Conservation (phyloP, 176 grass and related monocot genomes). For the Eremochloa ophiuroides region DNA sequence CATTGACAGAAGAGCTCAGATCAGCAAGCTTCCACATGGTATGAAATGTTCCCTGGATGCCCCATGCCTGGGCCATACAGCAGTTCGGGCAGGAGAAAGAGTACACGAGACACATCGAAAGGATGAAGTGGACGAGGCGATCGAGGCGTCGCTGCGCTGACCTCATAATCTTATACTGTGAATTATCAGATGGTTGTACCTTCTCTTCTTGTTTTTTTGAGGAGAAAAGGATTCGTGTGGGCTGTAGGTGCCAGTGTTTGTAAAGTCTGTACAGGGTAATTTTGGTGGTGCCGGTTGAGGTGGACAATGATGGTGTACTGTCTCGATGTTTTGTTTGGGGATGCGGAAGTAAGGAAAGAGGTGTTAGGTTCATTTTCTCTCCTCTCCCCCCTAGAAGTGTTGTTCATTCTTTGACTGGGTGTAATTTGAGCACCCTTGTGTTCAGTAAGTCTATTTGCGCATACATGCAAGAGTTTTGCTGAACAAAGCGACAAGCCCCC, state of each 20-base stretch:
- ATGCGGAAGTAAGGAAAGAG: constrained; percentile 22
- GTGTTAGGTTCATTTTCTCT: constrained; percentile 46
- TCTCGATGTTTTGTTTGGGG: constrained; percentile 25
- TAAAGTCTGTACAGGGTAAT: constrained; percentile 83
- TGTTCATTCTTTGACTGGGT: constrained; percentile 82
- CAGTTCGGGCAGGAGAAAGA: background rate
- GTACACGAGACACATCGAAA: constrained; percentile 13
- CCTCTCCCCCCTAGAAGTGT: constrained; percentile 14
- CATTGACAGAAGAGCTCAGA: constrained; percentile 24
- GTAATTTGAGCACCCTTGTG: constrained; percentile 69
- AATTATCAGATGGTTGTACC: constrained; percentile 44
- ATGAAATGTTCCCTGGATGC: constrained; percentile 13
- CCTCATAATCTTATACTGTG: constrained; percentile 45
- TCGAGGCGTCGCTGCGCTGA: constrained; percentile 17
- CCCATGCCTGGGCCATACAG: background rate
- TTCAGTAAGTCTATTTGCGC: constrained; percentile 33
- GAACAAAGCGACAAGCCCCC: background rate
- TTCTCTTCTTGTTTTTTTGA: constrained; percentile 46
- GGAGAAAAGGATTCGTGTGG: constrained; percentile 43
- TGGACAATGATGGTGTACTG: constrained; percentile 34
- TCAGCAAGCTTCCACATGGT: constrained; percentile 14
- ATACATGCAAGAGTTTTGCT: constrained; percentile 33
- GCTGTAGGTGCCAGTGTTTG: constrained; percentile 47
- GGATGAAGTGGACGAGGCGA: constrained; percentile 28
- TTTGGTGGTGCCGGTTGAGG: constrained; percentile 35